Conservation (phyloP, 2,329 filamentous ascomycete genomes). For the Colletotrichum cereale region DNA sequence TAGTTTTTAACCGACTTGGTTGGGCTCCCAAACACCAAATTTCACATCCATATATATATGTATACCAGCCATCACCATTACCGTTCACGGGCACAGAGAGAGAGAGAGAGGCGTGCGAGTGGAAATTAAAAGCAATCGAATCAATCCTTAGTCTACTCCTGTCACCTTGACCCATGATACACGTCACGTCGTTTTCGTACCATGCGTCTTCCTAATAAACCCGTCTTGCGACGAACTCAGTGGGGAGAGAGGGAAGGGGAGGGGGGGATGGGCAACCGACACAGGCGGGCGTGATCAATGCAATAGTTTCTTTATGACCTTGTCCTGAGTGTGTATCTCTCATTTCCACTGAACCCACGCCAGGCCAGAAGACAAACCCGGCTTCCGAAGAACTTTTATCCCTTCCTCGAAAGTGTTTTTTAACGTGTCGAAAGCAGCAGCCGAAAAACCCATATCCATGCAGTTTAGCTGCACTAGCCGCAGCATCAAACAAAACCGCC, state of each 20-base stretch:
- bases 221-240: constrained; percentile 1
- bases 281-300: constrained; percentile 36
- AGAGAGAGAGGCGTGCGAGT: neutral
- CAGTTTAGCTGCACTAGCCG: constrained; percentile 35
- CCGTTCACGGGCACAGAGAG: neutral
- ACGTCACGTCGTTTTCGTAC: constrained; percentile 38
- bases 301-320: constrained; percentile 41
- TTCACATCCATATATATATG: neutral
- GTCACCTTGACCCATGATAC: constrained; percentile 35
- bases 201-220: constrained; percentile 8
- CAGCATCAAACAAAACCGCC: constrained; percentile 35
- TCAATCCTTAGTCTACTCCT: constrained; percentile 36
- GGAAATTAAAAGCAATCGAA: constrained; percentile 16
- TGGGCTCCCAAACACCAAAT: neutral
- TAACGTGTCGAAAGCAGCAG: constrained; percentile 40
- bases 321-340: constrained; percentile 41
- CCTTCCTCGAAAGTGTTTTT: constrained; percentile 36
- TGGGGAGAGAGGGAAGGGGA: neutral
- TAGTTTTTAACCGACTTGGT: neutral
- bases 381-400: constrained; percentile 34
- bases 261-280: neutral
- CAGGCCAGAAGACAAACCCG: constrained; percentile 38
- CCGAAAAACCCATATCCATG: constrained; percentile 38
- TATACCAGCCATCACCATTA: neutral
- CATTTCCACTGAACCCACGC: constrained; percentile 37